Percentiles rank a stretch among this genome's conserved stretches.
Evolutionary conservation across 1,284 basidiomycete genomes (phyloP).

Genomic region (Agroathelia rolfsii): DNA sequence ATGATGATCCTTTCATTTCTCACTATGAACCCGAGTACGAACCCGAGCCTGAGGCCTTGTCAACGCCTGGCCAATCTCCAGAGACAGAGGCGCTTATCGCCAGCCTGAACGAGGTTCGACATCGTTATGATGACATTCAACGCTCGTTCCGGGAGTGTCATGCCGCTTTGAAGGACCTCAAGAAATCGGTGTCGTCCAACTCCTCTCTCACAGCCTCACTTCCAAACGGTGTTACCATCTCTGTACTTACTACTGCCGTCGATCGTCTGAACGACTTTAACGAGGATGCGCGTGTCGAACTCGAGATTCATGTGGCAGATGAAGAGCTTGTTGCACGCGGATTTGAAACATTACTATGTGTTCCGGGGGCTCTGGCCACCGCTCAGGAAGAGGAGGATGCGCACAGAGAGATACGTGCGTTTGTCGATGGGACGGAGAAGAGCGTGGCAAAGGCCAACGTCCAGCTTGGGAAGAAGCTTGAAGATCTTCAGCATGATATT

Average conservation of each 20-base stretch:
- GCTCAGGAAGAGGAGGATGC: conserved; percentile 21
- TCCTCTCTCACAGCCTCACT: conserved; percentile 8
- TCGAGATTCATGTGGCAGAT: conserved; percentile 77
- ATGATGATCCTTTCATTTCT: conserved; percentile 1
- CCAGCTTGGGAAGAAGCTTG: conserved; percentile 51
- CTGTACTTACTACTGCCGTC: conserved; percentile 43
- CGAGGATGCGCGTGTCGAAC: conserved; percentile 78
- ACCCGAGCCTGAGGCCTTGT: too few species aligned
- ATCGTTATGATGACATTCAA: conserved; percentile 55
- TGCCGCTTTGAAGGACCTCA: conserved; percentile 49
- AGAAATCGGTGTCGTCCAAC: conserved; percentile 24
- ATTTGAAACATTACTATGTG: conserved; percentile 60
- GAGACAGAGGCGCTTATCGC: conserved; percentile 29
- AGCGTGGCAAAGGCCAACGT: conserved; percentile 36
- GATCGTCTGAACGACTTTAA: conserved; percentile 69
- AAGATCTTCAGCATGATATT: conserved; percentile 76
- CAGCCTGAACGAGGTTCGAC: conserved; percentile 31
- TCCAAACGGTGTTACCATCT: conserved; percentile 10
- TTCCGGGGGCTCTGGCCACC: conserved; percentile 38
- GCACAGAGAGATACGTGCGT: conserved; percentile 46
- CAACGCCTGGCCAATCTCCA: conserved; percentile 4
- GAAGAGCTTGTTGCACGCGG: conserved; percentile 63
- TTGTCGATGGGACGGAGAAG: conserved; percentile 48
- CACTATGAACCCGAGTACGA: too few species aligned
- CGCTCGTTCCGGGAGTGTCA: conserved; percentile 62